Conservation (phyloP, 352 stramenopile species). For the Phytophthora rubi region DNA sequence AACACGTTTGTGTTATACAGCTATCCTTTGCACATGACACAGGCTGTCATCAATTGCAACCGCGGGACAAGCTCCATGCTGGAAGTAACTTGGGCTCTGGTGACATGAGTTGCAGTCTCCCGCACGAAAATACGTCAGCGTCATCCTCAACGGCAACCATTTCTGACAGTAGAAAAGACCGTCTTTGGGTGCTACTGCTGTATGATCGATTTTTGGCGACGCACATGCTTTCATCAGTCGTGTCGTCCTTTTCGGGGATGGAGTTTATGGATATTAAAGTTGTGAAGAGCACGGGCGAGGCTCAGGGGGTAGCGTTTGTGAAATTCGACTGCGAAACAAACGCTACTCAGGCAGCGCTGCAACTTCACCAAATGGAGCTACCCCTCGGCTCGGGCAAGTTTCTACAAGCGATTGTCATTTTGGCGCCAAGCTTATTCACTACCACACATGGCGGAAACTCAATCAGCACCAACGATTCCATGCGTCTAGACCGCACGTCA, state of each 20-base stretch:
- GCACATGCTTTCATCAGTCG: slow-evolving; percentile 64
- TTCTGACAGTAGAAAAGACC: slow-evolving; percentile 28
- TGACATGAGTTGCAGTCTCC: not conserved
- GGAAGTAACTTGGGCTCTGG: slow-evolving; percentile 10
- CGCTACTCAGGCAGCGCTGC: slow-evolving; percentile 49
- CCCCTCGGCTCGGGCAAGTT: slow-evolving; percentile 53
- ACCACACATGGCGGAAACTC: slow-evolving; percentile 51
- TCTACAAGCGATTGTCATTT: slow-evolving; percentile 74
- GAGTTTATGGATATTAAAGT: slow-evolving; percentile 87
- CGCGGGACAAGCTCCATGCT: slow-evolving; percentile 13
- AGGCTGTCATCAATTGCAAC: slow-evolving; percentile 11
- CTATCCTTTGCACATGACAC: slow-evolving; percentile 57
- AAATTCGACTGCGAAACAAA: slow-evolving; percentile 70
- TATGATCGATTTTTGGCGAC: slow-evolving; percentile 73
- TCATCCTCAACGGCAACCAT: slow-evolving; percentile 7
- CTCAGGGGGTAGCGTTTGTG: slow-evolving; percentile 76
- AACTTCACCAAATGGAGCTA: slow-evolving; percentile 71
- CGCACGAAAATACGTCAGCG: slow-evolving; percentile 3
- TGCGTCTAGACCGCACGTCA: slow-evolving; percentile 28
- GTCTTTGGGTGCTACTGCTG: slow-evolving; percentile 72
- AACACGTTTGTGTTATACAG: slow-evolving; percentile 18
- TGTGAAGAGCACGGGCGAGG: slow-evolving; percentile 60
- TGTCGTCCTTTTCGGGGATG: slow-evolving; percentile 68
- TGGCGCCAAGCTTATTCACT: slow-evolving; percentile 71
- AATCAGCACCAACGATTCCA: slow-evolving; percentile 27